These are phyloP conservation scores for Penicillium sp. DNA, from an alignment of 2,329 filamentous ascomycete genomes.

Conservation along the genomic window DNA sequence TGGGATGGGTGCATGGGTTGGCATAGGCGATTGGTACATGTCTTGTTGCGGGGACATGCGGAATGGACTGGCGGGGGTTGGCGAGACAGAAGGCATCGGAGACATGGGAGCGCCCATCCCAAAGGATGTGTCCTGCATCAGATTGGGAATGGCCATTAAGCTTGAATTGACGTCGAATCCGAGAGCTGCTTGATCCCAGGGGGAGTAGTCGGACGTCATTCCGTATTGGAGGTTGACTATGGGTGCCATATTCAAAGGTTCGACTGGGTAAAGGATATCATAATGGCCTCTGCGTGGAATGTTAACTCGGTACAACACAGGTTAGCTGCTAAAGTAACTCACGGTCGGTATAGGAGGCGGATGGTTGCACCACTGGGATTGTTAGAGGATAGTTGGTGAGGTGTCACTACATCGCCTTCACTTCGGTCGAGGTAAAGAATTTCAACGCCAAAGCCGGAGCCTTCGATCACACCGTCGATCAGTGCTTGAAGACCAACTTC, in stretches of 20 bases:
- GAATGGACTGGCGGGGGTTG: constrained; percentile 30
- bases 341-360: constrained; percentile 66
- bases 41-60: constrained; percentile 34
- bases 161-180: constrained; percentile 41
- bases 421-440: constrained; percentile 90
- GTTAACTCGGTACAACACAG: constrained; percentile 14
- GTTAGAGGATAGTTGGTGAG: constrained; percentile 39
- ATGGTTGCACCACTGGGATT: constrained; percentile 58
- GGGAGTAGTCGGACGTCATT: constrained; percentile 38
- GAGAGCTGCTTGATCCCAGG: constrained; percentile 38
- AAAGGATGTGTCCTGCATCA: constrained; percentile 39
- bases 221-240: constrained; percentile 43
- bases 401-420: constrained; percentile 68
- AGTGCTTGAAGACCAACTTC: constrained; percentile 79
- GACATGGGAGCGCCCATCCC: constrained; percentile 26
- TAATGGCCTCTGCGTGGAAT: constrained; percentile 68
- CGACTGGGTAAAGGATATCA: constrained; percentile 80
- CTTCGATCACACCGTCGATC: constrained; percentile 74
- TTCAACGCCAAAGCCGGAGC: constrained; percentile 74
- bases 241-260: constrained; percentile 41
- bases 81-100: constrained; percentile 28
- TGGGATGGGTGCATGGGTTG: constrained; percentile 21
- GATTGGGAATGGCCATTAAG: constrained; percentile 41
- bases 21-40: constrained; percentile 34
- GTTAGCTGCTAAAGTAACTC: constrained; percentile 30